phyloP scores from a whole-genome alignment of 306 rosid species.

The Cotoneaster glaucophyllus region DNA sequence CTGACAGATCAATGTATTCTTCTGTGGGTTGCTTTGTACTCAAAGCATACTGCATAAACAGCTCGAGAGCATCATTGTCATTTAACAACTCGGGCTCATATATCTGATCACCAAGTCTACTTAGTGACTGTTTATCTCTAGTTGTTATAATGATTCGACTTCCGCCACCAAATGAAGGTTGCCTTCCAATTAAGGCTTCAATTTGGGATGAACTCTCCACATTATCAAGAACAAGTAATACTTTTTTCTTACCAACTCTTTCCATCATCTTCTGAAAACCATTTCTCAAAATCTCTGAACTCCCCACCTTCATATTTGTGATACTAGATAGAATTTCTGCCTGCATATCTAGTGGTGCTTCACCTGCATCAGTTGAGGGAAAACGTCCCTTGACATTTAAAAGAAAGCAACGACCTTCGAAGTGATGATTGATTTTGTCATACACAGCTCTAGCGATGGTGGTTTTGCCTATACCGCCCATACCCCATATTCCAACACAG shows the following conservation, averaged over 20 bases:
- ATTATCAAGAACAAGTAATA: conserved; percentile 17
- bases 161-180: background rate
- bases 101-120: background rate
- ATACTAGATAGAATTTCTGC: conserved; percentile 8
- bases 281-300: background rate
- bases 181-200: conserved; percentile 3
- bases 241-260: conserved; percentile 5
- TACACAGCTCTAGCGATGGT: conserved; percentile 19
- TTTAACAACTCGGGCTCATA: background rate
- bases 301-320: background rate
- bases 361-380: background rate
- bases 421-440: background rate
- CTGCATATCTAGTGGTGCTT: background rate
- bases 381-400: conserved; percentile 5
- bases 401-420: conserved; percentile 11
- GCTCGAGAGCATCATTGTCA: background rate
- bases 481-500: conserved; percentile 22
- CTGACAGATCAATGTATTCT: background rate
- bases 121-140: conserved; percentile 1
- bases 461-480: conserved; percentile 30
- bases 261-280: background rate
- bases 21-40: background rate
- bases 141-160: conserved; percentile 24
- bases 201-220: conserved; percentile 3
- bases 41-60: conserved; percentile 12